A percentile compares a stretch with the other conserved stretches of the same genome.
Conservation (phyloP, 2,329 filamentous ascomycete species). For the Ploettnerulaceae sp. region DNA sequence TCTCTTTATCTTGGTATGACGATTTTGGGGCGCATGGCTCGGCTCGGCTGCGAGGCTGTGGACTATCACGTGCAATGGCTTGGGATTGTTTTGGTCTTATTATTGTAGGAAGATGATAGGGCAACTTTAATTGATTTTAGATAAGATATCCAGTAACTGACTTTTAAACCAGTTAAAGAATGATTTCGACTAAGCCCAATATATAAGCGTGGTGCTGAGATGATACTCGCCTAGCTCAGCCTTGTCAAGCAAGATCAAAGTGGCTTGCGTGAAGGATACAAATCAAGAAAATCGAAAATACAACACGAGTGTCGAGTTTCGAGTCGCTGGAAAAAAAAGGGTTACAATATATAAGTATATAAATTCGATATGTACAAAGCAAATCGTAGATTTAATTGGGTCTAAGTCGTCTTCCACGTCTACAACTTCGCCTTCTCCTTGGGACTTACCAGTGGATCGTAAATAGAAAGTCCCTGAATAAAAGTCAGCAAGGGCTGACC, state of each 20-base stretch:
- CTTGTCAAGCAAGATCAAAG: slow-evolving; percentile 1
- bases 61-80: slow-evolving; percentile 9
- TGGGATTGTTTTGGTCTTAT: no score
- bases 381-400: slow-evolving; percentile 5
- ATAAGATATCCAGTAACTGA: slow-evolving; percentile 1
- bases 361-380: slow-evolving; percentile 12
- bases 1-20: slow-evolving; percentile 12
- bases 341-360: background rate
- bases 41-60: slow-evolving; percentile 13
- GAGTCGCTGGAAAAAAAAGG: no score
- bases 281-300: no score
- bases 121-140: background rate
- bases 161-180: background rate
- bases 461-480: slow-evolving; percentile 27
- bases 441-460: slow-evolving; percentile 46
- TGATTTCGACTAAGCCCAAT: background rate
- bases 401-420: slow-evolving; percentile 1
- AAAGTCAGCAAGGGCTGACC: slow-evolving; percentile 11
- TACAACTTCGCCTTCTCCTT: slow-evolving; percentile 44
- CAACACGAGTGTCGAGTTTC: no score
- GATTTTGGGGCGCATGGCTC: slow-evolving; percentile 6
- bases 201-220: slow-evolving; percentile 1
- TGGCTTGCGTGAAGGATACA: no score
- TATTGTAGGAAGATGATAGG: background rate
- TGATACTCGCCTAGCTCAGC: slow-evolving; percentile 7